Base-by-base conservation (phyloP, 2,329 filamentous ascomycete genomes). In the Diaporthe sp. region DNA sequence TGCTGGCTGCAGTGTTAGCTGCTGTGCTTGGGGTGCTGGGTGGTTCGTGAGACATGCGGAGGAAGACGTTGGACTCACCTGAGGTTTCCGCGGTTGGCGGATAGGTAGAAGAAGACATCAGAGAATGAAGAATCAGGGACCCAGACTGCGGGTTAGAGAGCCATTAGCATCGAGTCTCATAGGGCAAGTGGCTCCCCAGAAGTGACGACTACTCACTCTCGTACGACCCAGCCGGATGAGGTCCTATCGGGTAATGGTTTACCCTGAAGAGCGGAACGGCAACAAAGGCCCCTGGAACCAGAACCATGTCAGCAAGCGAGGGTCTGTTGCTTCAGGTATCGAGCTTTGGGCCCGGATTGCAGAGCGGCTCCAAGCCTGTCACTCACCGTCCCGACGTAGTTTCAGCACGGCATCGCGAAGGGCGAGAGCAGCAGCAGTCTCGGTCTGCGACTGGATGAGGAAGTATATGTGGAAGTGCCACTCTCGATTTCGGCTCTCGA, bases 401-500 rank as follows among this genome's bases (percentile, higher is more conserved):
- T 76, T 82, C 55, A 83, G 53, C 2, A 83, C 79, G 10, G 82
- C 81, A 75, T 83, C 81, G 13, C 82, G 82, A 28, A 83, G 80
- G 9, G 81, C 81, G 12, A 83, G 80, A 13, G 82, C 82, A 2
- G 81, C 81, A 1, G 82, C 80, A 1, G 79, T 83, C 73, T 83
- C 81, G 10, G 78, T 73, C 1, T 81, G 78, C 37, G 82, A 83
- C 70, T 83, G 82, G 2, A 82, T 75, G 34, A 83, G 57, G 74
- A 83, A 83, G 46, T 83, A 83, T 22, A 83, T 83, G 60, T 83
- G 82, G 72, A 83, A 83, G 72, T 83, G 82, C 82, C 82, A 82
- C 73, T 82, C 81, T 37, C 81, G 78, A 13, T 78, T 81, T 22
- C 81, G 80, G 25, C 65, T 73, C 57, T 81, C 79, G 22, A 82